These are phyloP conservation scores for Serendipita sp. DNA, from an alignment of 768 basidiomycete genomes.

Conservation along the genomic window DNA sequence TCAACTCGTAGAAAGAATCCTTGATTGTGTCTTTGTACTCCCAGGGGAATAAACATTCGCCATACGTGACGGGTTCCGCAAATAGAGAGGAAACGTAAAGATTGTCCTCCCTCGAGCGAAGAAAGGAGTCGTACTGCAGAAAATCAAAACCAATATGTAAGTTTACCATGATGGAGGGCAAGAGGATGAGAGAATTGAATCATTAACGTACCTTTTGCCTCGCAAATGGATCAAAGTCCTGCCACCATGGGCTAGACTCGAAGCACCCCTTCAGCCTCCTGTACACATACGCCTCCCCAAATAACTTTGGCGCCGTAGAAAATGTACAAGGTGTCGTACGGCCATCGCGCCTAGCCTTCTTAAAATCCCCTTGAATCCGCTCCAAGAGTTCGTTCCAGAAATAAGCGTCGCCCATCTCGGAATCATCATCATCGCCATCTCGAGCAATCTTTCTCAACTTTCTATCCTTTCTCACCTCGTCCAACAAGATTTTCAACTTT, in stretches of 20 bases:
- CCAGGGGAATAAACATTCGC: slow-evolving; percentile 22
- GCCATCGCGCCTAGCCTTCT: slow-evolving; percentile 41
- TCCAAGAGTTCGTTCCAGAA: too few species aligned
- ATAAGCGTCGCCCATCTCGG: too few species aligned
- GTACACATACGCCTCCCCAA: slow-evolving; percentile 90
- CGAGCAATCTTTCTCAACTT: slow-evolving; percentile 30
- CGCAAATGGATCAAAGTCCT: slow-evolving; percentile 87
- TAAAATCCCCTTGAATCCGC: too few species aligned
- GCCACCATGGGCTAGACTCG: slow-evolving; percentile 79
- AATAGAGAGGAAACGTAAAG: slow-evolving; percentile 62
- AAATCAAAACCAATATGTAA: neutral
- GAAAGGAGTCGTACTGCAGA: neutral
- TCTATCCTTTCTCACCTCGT: slow-evolving; percentile 61
- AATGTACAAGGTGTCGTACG: slow-evolving; percentile 80
- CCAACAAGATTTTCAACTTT: slow-evolving; percentile 81
- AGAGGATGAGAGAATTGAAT: neutral
- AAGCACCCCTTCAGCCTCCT: slow-evolving; percentile 87
- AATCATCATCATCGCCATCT: slow-evolving; percentile 20
- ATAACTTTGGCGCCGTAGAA: slow-evolving; percentile 94
- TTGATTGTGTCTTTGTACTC: slow-evolving; percentile 44
- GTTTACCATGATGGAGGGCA: too few species aligned
- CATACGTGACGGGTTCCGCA: slow-evolving; percentile 60
- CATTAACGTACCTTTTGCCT: slow-evolving; percentile 53
- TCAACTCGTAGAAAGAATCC: slow-evolving; percentile 75
- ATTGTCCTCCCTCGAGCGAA: slow-evolving; percentile 9